phyloP scores from a whole-genome alignment of 2,329 filamentous ascomycete species.

The Coniochaeta prunicola region DNA sequence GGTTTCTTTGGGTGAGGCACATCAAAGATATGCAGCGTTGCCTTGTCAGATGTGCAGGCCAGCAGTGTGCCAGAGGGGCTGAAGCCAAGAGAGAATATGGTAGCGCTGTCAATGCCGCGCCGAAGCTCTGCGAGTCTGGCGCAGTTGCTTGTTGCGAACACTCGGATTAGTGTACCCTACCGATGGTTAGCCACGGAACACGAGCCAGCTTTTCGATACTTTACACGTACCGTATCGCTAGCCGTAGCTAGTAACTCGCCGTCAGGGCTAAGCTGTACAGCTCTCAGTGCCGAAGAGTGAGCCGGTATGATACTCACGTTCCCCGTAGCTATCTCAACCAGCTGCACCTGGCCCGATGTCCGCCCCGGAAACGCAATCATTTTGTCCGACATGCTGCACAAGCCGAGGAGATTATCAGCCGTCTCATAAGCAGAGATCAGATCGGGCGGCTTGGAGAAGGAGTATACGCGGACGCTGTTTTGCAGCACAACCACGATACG shows the following conservation, averaged over 20 bases:
- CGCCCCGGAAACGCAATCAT: constrained; percentile 81
- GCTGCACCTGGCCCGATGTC: constrained; percentile 78
- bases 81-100: constrained; percentile 82
- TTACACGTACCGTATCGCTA: constrained; percentile 59
- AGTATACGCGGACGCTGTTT: constrained; percentile 75
- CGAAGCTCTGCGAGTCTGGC: constrained; percentile 78
- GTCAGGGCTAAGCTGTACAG: constrained; percentile 72
- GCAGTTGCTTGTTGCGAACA: constrained; percentile 75
- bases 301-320: constrained; percentile 93
- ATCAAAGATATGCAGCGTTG: constrained; percentile 90
- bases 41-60: constrained; percentile 94
- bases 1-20: constrained; percentile 52
- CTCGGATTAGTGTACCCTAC: constrained; percentile 77
- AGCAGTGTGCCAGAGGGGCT: constrained; percentile 73
- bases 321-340: constrained; percentile 69
- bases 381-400: constrained; percentile 70
- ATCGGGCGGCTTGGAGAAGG: constrained; percentile 64
- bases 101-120: constrained; percentile 80
- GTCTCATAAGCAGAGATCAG: constrained; percentile 76
- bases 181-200: neutral
- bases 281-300: constrained; percentile 71
- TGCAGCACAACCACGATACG: constrained; percentile 75
- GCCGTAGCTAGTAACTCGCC: constrained; percentile 81
- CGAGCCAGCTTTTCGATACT: neutral
- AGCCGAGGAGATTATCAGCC: constrained; percentile 71